Percentiles rank a stretch among this genome's conserved stretches.
Conservation (phyloP, 257 asterid genomes). For the Ocimum tenuiflorum region DNA sequence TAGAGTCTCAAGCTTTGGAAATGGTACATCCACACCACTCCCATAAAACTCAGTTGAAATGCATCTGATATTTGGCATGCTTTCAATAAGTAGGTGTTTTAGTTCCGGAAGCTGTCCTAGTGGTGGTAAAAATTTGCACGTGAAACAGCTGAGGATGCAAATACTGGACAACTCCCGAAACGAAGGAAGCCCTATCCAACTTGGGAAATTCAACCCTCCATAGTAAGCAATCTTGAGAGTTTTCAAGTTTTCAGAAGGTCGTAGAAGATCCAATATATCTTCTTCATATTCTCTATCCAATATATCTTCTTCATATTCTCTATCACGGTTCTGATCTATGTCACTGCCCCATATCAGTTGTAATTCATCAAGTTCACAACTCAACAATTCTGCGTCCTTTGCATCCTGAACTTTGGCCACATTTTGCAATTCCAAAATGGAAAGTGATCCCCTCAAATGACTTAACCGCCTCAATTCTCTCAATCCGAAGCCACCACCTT, state of each 20-base stretch:
- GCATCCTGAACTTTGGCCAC: slow-evolving; percentile 44
- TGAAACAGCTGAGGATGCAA: slow-evolving; percentile 34
- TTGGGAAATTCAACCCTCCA: slow-evolving; percentile 41
- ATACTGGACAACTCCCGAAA: slow-evolving; percentile 36
- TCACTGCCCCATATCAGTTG: slow-evolving; percentile 50
- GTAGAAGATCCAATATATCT: slow-evolving; percentile 40
- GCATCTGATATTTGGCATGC: slow-evolving; percentile 42
- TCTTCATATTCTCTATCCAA: no score
- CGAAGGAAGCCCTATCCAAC: slow-evolving; percentile 54
- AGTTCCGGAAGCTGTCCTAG: slow-evolving; percentile 53
- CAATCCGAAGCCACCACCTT: slow-evolving; percentile 42
- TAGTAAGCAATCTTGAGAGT: slow-evolving; percentile 45
- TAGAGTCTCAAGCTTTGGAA: slow-evolving; percentile 48
- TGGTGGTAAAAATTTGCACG: slow-evolving; percentile 48
- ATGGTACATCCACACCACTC: slow-evolving; percentile 28
- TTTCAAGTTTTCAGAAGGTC: slow-evolving; percentile 42
- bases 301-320: no score
- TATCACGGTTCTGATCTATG: slow-evolving; percentile 19
- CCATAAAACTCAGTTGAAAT: slow-evolving; percentile 53
- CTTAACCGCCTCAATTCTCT: slow-evolving; percentile 33
- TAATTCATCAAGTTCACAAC: slow-evolving; percentile 40
- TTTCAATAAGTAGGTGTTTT: slow-evolving; percentile 42
- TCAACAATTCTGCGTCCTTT: slow-evolving; percentile 39
- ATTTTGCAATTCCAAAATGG: slow-evolving; percentile 51
- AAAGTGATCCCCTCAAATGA: slow-evolving; percentile 44